Base-by-base conservation (phyloP, 1,284 basidiomycete species). In the Cystobasidium pallidum region DNA sequence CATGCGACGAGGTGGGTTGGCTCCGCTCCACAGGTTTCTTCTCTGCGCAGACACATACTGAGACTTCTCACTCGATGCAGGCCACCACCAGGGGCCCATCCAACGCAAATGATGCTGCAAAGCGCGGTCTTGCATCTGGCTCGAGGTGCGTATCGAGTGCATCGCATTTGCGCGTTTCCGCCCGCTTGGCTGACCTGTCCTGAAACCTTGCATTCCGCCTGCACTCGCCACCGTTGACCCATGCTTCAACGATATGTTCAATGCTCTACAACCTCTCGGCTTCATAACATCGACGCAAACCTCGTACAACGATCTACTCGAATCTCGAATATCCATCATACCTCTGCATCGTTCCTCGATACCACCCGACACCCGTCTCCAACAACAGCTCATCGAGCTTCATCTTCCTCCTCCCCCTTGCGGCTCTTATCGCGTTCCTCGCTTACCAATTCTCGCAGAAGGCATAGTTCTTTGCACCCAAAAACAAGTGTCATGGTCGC, bases 351-450 rank as follows among this genome's bases (percentile, higher is more conserved):
- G 10, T n/a, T n/a, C n/a, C n/a, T n/a, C n/a, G n/a, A 45, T 55
- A 15, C 8, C 39, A 8, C 15, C 39, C 39, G 39, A 41, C 39
- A 41, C 43, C 19, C 3, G 7, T n/a, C 3, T 45, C 43, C 34
- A 13, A 19, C 24, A 30, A 64, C 34, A 54, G 51, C 66, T 57
- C 72, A 2, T 61, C 59, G 34, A 64, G 24, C 28, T 39, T 64
- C 34, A 47, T 68, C 85, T 92, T 91, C 84, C 87, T 92, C 78
- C 80, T 91, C 26, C 91, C 91, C 64, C 85, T 93, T 58, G 86
- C 83, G 59, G 82, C 88, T 32, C 84, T 93, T 61, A 89, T 86
- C 75, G 90, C 84, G 57, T 92, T 91, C 86, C 90, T 92, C 75
- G 91, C 87, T 57, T 93, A 78, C 73, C 36, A 62, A 21, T 68